Base-by-base conservation (phyloP, 164 flowering plant species). In the Pachysandra terminalis region DNA sequence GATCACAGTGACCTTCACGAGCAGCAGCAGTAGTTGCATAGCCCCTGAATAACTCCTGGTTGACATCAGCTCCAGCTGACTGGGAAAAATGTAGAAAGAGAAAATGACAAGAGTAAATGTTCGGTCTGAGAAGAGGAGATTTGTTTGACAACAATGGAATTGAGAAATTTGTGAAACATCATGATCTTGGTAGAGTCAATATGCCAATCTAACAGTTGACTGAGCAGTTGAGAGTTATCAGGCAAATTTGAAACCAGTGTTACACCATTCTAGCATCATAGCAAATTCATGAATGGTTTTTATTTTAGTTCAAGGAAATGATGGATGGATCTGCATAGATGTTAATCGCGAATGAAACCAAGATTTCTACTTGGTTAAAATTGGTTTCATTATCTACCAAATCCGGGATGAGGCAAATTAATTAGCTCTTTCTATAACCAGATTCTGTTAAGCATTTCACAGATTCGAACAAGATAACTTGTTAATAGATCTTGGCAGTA, bases 11-110 rank as follows among this genome's bases (percentile, higher is more conserved):
- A 17, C 82, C 84, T 64, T 78, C 83, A 67, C 84, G 74, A 17
- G 76, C 84, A 10, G 88, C 85, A 17, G 86, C 88, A 21, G 86
- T 82, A 1, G 80, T 78, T 1, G 88, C 88, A 71, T 74, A 80
- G 65, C 88, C 88, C 37, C 85, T 72, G 59, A 85, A 85, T 59
- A 85, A 57, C 59, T 75, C 80, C 78, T 81, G 81, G 68, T 83
- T 85, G 54, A 81, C 82, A 68, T 81, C 65, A 19, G 86, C 86
- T 66, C 85, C 86, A 66, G 67, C 35, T 23, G 71, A 72, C 86
- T 82, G 76, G n/a, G 37, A 24, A 64, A 64, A 51, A 24, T 16
- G 37, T 21, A 61, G 8, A 7, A 19, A 62, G 26, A 10, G 51
- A 45, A 45, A 45, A 15, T 10, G 51, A 45, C 51, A 45, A 15